Base-by-base conservation (phyloP, 768 basidiomycete species). In the Boletus sp. region DNA sequence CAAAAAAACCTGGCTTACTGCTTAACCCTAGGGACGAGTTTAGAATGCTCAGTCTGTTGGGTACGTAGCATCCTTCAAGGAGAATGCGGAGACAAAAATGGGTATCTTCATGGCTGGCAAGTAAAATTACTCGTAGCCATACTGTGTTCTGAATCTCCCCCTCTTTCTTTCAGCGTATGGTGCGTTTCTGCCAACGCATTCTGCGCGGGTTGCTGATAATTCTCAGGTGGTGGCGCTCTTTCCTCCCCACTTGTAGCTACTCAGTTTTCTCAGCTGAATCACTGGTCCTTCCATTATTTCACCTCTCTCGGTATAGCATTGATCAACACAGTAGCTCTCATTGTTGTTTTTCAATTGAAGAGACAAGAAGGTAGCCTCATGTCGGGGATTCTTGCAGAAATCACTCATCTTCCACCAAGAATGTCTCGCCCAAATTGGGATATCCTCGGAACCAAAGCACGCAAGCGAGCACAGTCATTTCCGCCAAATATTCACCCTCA, bases 11-110 rank as follows among this genome's bases (percentile, higher is more conserved):
- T 1, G 39, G 1, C 32, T 25, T 15, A 23, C 7, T 25, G 11
- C 11, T 27, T 15, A 15, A 15, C n/a, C 17, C 37, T 30, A 21
- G 32, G 32, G 23, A 46, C 23, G 46, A 21, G 11, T 56, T 34
- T 59, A 88, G 83, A 83, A 88, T 55, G 86, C 88, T 0, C 87
- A 87, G 70, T 79, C 86, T 1, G 87, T 87, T 61, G 85, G 83
- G 8, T 89, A 79, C 55, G 81, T 90, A 13, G 86, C 84, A 4
- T 77, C 73, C 41, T 69, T 88, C 7, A 77, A 77, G 56, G 70
- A 77, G n/a, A 78, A 83, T 42, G 66, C 82, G 0, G 78, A 83
- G 53, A 65, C 72, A 0, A 89, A 88, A 65, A 88, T 91, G 84
- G 82, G 87, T 6, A 44, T 90, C 17, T 62, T 88, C 84, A 87